Conservation (phyloP, 495 filamentous ascomycete genomes). For the Tuber melanosporum region DNA sequence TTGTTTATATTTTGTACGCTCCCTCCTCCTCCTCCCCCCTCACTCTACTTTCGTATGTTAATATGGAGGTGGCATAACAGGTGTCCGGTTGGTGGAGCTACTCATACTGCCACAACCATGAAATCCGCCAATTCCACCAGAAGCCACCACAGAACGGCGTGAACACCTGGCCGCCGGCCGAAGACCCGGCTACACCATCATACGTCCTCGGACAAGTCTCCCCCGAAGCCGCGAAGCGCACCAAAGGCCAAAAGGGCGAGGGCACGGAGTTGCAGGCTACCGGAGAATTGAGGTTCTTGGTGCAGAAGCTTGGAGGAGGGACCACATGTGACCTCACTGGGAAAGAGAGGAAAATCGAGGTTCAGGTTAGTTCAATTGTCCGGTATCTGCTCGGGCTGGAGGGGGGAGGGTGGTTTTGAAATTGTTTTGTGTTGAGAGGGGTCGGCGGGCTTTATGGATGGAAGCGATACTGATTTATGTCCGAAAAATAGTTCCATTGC, state of each 20-base stretch:
- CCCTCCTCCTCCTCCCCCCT: not conserved
- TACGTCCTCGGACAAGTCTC: slow-evolving; percentile 59
- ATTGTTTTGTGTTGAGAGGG: not conserved
- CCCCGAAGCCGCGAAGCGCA: slow-evolving; percentile 43
- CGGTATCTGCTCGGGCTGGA: not conserved
- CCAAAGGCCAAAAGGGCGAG: slow-evolving; percentile 44
- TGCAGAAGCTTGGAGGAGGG: slow-evolving; percentile 77
- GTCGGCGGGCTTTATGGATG: not conserved
- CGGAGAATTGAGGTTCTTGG: slow-evolving; percentile 81
- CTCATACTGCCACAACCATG: slow-evolving; percentile 82
- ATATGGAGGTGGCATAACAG: not conserved
- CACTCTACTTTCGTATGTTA: not conserved
- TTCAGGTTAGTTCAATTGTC: slow-evolving; percentile 48
- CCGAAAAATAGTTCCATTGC: slow-evolving; percentile 68
- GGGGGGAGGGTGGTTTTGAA: not conserved
- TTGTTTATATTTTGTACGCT: slow-evolving; percentile 73
- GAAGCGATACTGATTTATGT: slow-evolving; percentile 3
- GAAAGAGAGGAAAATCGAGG: slow-evolving; percentile 75
- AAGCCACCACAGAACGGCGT: slow-evolving; percentile 59
- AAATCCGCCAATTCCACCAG: slow-evolving; percentile 89
- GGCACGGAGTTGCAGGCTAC: slow-evolving; percentile 66
- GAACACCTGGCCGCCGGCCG: slow-evolving; percentile 62
- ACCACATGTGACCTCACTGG: slow-evolving; percentile 87
- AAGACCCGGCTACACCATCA: slow-evolving; percentile 68
- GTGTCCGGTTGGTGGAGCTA: slow-evolving; percentile 92